Base-by-base conservation (phyloP, 2,329 filamentous ascomycete species). In the Ophioceras dolichostomum region DNA sequence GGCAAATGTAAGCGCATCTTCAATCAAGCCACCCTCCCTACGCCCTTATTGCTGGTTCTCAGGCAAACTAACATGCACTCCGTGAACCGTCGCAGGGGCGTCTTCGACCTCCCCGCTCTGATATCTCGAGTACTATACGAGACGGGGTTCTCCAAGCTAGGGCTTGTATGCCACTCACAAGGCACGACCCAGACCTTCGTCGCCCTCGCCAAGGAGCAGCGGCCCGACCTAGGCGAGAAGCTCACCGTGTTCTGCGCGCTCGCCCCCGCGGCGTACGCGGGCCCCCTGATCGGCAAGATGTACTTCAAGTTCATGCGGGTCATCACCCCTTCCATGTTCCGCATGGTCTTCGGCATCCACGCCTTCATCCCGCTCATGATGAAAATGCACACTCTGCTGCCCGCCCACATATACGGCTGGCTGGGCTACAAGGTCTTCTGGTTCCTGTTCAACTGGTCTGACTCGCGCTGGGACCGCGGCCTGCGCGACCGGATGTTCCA, bases 361-460 rank as follows among this genome's bases (percentile, higher is more conserved):
- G 77, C 84, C 0, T 95, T 95, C 55, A 94, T 96, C 32, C 88
- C 88, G 0, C 67, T 91, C 45, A 95, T 95, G 88, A 85, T 94
- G 79, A 69, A 68, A 5, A 85, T 89, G 69, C 86, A 91, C 49
- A 56, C 58, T 0, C 44, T 78, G 4, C 55, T 94, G 3, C 74
- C 79, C 0, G 66, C 79, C 0, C 61, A 58, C 0, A 46, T 91
- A 6, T 95, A 93, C 50, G 86, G 85, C 6, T 76, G 73, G 50
- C 68, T 94, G 48, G 88, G 86, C 3, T 96, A 95, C 57, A 76
- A 77, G 34, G 84, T 95, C 4, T 95, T 95, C 49, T 81, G 79
- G 0, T 94, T 88, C 51, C 64, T 96, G 1, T 95, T 96, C 56
- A 71, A 80, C 52, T 96, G 89, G 88, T 77, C 74, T 1, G 88